phyloP scores from a whole-genome alignment of 805 yeast genomes.

The Komagataella kurtzmanii region DNA sequence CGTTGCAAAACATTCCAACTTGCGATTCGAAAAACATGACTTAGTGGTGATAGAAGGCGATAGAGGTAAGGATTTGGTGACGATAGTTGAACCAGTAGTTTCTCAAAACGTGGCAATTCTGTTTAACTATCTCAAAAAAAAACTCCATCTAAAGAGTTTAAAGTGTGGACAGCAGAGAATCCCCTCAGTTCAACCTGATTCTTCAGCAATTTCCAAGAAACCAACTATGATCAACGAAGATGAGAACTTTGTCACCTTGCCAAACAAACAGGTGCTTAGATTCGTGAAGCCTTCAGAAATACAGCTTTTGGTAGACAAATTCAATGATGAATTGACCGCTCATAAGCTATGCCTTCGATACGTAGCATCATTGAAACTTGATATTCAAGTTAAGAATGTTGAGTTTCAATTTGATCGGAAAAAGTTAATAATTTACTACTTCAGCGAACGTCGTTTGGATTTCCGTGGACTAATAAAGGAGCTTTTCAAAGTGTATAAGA shows the following conservation, averaged over 20 bases:
- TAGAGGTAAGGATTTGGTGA: slow-evolving; percentile 68
- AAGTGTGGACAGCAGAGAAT: slow-evolving; percentile 18
- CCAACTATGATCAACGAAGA: slow-evolving; percentile 31
- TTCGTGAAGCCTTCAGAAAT: slow-evolving; percentile 68
- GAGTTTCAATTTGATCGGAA: slow-evolving; percentile 77
- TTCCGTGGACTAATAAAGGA: slow-evolving; percentile 64
- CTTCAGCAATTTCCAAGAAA: slow-evolving; percentile 5
- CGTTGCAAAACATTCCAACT: slow-evolving; percentile 50
- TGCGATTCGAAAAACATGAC: slow-evolving; percentile 44
- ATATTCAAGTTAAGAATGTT: slow-evolving; percentile 53
- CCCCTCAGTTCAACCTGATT: slow-evolving; percentile 4
- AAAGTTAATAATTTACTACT: slow-evolving; percentile 61
- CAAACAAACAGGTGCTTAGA: slow-evolving; percentile 65
- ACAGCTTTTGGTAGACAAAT: slow-evolving; percentile 44
- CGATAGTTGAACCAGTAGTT: slow-evolving; percentile 54
- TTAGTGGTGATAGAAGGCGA: slow-evolving; percentile 75
- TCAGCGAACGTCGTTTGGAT: slow-evolving; percentile 53
- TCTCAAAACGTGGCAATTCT: slow-evolving; percentile 54
- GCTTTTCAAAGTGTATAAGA: slow-evolving; percentile 61
- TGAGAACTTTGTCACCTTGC: slow-evolving; percentile 53
- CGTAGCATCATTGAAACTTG: slow-evolving; percentile 23
- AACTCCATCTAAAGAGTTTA: slow-evolving; percentile 47
- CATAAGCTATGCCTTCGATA: slow-evolving; percentile 45
- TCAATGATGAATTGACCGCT: slow-evolving; percentile 62
- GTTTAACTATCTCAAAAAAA: slow-evolving; percentile 61